Percentiles rank a stretch among this genome's conserved stretches.
phyloP scores from a whole-genome alignment of 2,329 filamentous ascomycete genomes.

The Penicillium sp. region DNA sequence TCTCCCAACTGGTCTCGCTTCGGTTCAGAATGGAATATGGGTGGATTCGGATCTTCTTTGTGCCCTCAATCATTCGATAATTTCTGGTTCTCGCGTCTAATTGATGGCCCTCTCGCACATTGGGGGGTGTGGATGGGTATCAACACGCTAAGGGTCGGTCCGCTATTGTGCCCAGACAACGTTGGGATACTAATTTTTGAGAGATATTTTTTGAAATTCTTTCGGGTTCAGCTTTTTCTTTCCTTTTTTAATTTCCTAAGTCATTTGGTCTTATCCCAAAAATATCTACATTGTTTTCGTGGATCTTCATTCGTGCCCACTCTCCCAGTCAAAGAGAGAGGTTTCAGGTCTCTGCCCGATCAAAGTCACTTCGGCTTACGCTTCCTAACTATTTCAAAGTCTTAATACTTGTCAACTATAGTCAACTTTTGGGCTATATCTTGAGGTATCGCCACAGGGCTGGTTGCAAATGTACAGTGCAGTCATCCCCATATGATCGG shows the following conservation, averaged over 20 bases:
- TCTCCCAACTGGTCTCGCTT: conserved; percentile 24
- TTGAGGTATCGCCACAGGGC: conserved; percentile 29
- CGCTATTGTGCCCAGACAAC: conserved; percentile 14
- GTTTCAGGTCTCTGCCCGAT: conserved; percentile 25
- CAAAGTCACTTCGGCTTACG: conserved; percentile 20
- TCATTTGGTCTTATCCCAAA: conserved; percentile 27
- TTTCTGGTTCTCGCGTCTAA: neutral
- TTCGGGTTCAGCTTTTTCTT: conserved; percentile 3
- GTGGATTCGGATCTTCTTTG: conserved; percentile 15
- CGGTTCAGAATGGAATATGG: conserved; percentile 23
- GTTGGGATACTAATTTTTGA: conserved; percentile 12
- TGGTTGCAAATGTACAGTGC: conserved; percentile 35
- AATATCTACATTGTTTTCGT: conserved; percentile 32
- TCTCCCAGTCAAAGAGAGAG: conserved; percentile 20
- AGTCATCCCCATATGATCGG: conserved; percentile 31
- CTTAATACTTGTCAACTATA: conserved; percentile 22
- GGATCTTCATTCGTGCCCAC: conserved; percentile 36
- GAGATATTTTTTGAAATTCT: conserved; percentile 14
- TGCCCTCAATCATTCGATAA: conserved; percentile 1
- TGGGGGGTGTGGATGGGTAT: conserved; percentile 19
- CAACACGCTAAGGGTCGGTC: conserved; percentile 29
- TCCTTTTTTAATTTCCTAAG: conserved; percentile 12
- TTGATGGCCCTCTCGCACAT: conserved; percentile 18
- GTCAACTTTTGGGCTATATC: conserved; percentile 33
- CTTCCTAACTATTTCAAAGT: conserved; percentile 17